Evolutionary conservation across 805 yeast genomes (phyloP).

Genomic region (Starmerella asiatica): DNA sequence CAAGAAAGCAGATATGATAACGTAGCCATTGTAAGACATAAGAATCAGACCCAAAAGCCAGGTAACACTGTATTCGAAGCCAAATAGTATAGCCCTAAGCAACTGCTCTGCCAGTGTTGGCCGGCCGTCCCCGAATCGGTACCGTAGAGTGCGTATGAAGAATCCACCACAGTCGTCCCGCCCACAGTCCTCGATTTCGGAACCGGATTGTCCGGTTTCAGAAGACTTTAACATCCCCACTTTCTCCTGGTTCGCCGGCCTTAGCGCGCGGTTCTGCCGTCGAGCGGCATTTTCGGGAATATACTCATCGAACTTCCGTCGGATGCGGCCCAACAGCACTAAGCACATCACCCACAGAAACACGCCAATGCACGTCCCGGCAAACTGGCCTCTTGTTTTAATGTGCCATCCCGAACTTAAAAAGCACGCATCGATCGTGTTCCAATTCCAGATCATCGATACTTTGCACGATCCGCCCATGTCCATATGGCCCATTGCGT

Average conservation of each 20-base stretch:
- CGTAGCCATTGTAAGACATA: constrained; percentile 64
- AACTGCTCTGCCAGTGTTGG: constrained; percentile 41
- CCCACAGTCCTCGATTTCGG: constrained; percentile 6
- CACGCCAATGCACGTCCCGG: constrained; percentile 63
- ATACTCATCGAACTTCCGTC: constrained; percentile 33
- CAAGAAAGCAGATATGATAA: constrained; percentile 47
- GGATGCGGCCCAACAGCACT: constrained; percentile 43
- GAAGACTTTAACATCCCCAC: neutral
- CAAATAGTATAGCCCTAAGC: constrained; percentile 37
- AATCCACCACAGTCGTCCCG: too few species aligned
- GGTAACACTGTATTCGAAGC: constrained; percentile 49
- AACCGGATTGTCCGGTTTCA: neutral
- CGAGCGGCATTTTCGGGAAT: constrained; percentile 11
- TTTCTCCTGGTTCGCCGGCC: neutral
- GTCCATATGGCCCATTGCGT: constrained; percentile 14
- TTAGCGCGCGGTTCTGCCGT: neutral
- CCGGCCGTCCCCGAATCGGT: constrained; percentile 3
- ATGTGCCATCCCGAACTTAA: constrained; percentile 53
- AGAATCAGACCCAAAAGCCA: constrained; percentile 57
- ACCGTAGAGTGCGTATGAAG: neutral
- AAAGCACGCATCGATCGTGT: constrained; percentile 53
- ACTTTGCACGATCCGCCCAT: constrained; percentile 25
- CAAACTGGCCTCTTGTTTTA: constrained; percentile 44
- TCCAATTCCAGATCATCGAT: constrained; percentile 62
- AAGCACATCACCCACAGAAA: constrained; percentile 43